Conservation (phyloP, 2,329 filamentous ascomycete genomes). For the Scedosporium boydii region DNA sequence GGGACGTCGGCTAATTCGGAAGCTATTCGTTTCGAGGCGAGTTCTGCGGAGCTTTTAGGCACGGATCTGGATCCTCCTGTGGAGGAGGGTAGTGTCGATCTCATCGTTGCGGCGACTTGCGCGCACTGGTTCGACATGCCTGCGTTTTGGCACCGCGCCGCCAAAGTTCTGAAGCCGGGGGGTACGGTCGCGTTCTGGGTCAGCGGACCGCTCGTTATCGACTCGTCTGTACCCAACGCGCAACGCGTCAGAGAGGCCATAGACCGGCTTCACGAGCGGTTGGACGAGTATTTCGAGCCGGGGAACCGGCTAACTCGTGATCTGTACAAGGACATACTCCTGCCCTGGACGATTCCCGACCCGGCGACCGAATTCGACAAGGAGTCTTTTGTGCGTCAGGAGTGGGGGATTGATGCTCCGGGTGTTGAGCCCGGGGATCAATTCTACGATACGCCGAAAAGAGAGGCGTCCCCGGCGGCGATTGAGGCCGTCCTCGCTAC, state of each 20-base stretch:
- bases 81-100: conserved; percentile 28
- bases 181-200: conserved; percentile 46
- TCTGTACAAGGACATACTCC: conserved; percentile 29
- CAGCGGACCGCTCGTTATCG: conserved; percentile 18
- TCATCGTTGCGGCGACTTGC: conserved; percentile 37
- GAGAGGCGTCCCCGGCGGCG: not conserved
- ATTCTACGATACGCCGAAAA: not conserved
- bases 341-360: conserved; percentile 38
- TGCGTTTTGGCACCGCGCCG: conserved; percentile 37
- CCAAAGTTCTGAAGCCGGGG: conserved; percentile 36
- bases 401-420: conserved; percentile 23
- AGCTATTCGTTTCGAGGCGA: conserved; percentile 18
- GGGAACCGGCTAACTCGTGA: conserved; percentile 31
- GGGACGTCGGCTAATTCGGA: conserved; percentile 24
- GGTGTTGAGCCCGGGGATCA: not conserved
- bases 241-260: conserved; percentile 30
- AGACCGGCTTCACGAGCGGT: conserved; percentile 23
- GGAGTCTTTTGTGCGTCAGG: conserved; percentile 25
- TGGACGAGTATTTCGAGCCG: conserved; percentile 27
- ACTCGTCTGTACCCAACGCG: conserved; percentile 26
- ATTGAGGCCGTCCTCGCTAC: conserved; percentile 25
- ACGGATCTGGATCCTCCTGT: conserved; percentile 18
- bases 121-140: conserved; percentile 51
- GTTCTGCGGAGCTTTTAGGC: conserved; percentile 34
- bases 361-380: conserved; percentile 28